Percentiles rank a stretch among this genome's conserved stretches.
These are phyloP conservation scores for Ustilago loliicola DNA, from an alignment of 1,284 basidiomycete species.

Conservation along the genomic window DNA sequence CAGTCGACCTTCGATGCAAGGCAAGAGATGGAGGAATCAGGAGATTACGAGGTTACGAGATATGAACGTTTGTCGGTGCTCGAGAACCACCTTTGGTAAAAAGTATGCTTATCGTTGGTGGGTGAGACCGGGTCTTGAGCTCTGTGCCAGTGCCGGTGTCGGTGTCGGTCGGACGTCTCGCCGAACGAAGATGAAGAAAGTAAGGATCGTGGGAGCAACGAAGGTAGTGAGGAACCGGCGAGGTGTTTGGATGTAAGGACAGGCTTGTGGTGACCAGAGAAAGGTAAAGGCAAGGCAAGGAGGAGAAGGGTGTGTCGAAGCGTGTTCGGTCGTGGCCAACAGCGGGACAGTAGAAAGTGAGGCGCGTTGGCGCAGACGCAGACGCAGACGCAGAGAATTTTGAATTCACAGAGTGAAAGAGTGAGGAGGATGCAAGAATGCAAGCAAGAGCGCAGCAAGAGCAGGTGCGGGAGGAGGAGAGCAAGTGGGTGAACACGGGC, in stretches of 20 bases:
- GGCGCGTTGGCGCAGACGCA: constrained; percentile 10
- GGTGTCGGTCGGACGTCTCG: constrained; percentile 3
- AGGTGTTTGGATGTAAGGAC: neutral
- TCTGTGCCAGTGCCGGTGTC: neutral
- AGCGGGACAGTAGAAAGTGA: constrained; percentile 8
- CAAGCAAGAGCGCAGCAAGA: neutral
- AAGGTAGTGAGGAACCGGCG: neutral
- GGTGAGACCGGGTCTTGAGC: neutral
- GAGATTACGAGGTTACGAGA: neutral
- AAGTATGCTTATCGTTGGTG: constrained; percentile 6
- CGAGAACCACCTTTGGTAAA: neutral
- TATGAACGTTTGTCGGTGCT: constrained; percentile 16
- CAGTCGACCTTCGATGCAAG: constrained; percentile 13
- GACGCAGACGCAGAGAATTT: neutral
- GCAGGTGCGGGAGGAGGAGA: neutral
- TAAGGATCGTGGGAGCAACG: constrained; percentile 7
- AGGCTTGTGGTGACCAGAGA: neutral
- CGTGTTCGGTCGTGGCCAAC: neutral
- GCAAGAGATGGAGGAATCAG: neutral
- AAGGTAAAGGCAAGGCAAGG: neutral
- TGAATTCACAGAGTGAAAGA: neutral
- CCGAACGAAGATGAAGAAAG: constrained; percentile 8
- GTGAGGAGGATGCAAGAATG: neutral
- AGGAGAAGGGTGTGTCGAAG: constrained; percentile 1
- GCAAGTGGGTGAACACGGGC: neutral